phyloP scores from a whole-genome alignment of 1,284 basidiomycete species.

The Cryptococcus hybrid region DNA sequence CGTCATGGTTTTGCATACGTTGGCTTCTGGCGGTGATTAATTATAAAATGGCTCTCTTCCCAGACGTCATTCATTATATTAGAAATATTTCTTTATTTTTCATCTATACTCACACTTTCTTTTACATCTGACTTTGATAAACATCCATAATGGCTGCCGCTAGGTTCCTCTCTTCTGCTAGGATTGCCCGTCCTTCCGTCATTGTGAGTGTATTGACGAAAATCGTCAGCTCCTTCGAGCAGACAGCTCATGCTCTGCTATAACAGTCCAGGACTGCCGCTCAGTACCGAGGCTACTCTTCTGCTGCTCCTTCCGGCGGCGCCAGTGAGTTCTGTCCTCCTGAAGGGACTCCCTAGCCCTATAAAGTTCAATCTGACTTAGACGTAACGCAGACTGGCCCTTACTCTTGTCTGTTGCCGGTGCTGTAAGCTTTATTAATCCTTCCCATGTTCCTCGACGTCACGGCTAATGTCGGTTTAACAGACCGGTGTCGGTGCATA shows the following conservation, averaged over 20 bases:
- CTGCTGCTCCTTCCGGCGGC: constrained; percentile 24
- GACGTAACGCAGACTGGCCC: constrained; percentile 25
- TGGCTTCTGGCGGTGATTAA: neutral
- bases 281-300: constrained; percentile 19
- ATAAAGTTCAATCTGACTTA: neutral
- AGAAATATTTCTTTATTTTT: too few relatives aligned
- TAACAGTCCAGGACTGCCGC: neutral
- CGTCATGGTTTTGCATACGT: neutral
- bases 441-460: neutral
- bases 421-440: constrained; percentile 22
- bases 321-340: constrained; percentile 15
- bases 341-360: neutral
- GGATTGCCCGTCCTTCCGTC: constrained; percentile 9
- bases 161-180: constrained; percentile 12
- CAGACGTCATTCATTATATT: too few relatives aligned
- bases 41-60: too few relatives aligned
- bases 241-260: neutral
- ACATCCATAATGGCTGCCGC: constrained; percentile 13
- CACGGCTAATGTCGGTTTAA: constrained; percentile 3
- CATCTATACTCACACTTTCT: neutral
- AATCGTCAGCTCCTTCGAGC: neutral
- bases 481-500: constrained; percentile 39
- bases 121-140: neutral
- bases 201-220: constrained; percentile 4
- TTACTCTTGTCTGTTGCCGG: constrained; percentile 34